phyloP scores from a whole-genome alignment of 2,329 filamentous ascomycete genomes.

The Xylariaceae sp. region DNA sequence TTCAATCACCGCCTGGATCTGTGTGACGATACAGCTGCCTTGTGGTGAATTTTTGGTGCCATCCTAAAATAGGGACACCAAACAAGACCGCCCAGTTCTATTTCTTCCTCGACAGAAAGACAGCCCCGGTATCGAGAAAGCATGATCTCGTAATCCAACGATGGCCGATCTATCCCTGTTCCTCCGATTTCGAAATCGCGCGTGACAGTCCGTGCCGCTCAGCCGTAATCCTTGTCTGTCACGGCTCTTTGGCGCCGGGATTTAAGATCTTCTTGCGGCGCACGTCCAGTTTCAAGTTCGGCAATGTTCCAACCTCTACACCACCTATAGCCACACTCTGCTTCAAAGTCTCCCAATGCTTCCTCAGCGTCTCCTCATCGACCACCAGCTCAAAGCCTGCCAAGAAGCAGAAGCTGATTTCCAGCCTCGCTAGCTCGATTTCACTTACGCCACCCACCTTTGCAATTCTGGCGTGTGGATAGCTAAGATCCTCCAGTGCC shows the following conservation, averaged over 20 bases:
- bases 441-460: constrained; percentile 88
- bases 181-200: background rate
- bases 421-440: constrained; percentile 79
- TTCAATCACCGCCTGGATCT: background rate
- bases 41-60: background rate
- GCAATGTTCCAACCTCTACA: constrained; percentile 16
- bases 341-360: constrained; percentile 69
- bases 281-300: constrained; percentile 29
- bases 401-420: constrained; percentile 88
- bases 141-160: background rate
- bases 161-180: background rate
- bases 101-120: background rate
- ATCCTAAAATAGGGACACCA: background rate
- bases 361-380: constrained; percentile 62
- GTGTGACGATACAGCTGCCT: background rate
- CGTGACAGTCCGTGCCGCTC: background rate
- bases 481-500: constrained; percentile 89
- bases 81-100: background rate
- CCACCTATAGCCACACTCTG: constrained; percentile 12
- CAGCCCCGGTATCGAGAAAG: background rate
- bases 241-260: background rate
- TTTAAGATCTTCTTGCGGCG: constrained; percentile 25
- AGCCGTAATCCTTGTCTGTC: background rate
- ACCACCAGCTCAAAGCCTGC: constrained; percentile 82
- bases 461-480: constrained; percentile 82